These are phyloP conservation scores for Aspergillus quadrilineatus DNA, from an alignment of 2,329 filamentous ascomycete genomes.

Conservation along the genomic window DNA sequence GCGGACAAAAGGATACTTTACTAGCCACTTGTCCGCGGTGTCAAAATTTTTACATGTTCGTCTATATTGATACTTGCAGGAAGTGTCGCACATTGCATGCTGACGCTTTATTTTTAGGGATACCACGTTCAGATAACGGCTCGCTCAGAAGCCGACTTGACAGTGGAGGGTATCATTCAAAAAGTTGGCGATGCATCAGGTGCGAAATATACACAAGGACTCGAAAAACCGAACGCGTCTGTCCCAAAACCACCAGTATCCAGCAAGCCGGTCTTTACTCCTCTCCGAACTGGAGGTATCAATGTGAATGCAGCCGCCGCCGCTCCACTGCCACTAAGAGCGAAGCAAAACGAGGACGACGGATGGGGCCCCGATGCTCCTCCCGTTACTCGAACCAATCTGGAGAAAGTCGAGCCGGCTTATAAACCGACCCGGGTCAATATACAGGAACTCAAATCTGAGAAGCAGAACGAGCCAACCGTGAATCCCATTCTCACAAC, in stretches of 20 bases:
- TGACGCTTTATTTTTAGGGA: conserved; percentile 50
- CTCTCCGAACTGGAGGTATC: conserved; percentile 60
- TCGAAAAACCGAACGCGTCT: conserved; percentile 54
- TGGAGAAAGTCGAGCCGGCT: conserved; percentile 88
- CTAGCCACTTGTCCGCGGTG: conserved; percentile 84
- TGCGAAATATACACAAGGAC: conserved; percentile 81
- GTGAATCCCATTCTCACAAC: conserved; percentile 48
- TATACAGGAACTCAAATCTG: conserved; percentile 77
- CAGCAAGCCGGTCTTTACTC: conserved; percentile 89
- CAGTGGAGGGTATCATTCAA: conserved; percentile 81
- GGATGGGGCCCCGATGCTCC: conserved; percentile 96
- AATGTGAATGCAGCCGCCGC: conserved; percentile 65
- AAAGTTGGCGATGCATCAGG: conserved; percentile 95
- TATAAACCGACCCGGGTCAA: conserved; percentile 97
- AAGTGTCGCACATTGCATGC: neutral
- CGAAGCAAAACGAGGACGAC: conserved; percentile 67
- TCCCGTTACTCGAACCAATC: conserved; percentile 77
- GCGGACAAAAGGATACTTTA: conserved; percentile 97
- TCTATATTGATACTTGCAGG: neutral
- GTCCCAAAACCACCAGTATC: conserved; percentile 67
- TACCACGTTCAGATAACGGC: conserved; percentile 98
- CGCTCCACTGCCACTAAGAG: conserved; percentile 50
- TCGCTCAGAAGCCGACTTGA: conserved; percentile 84
- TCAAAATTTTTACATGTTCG: conserved; percentile 81
- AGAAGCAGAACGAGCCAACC: conserved; percentile 61